These are phyloP conservation scores for Botryotinia narcissicola DNA, from an alignment of 2,329 filamentous ascomycete species.

Conservation along the genomic window DNA sequence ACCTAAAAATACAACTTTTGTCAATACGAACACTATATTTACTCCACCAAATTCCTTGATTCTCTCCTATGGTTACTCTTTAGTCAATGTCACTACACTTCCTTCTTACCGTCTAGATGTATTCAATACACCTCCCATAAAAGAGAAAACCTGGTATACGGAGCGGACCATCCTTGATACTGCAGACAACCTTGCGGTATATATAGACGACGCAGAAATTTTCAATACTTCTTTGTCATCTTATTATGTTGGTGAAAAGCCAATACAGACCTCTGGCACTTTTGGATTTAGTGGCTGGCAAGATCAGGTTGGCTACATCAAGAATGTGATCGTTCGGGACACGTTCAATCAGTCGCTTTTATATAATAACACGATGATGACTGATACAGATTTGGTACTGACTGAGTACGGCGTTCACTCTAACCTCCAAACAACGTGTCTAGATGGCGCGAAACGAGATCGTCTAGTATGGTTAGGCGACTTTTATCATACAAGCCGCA, in stretches of 20 bases:
- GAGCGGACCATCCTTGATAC: constrained; percentile 32
- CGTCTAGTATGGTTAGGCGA: constrained; percentile 45
- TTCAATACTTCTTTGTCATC: constrained; percentile 20
- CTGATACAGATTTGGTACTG: constrained; percentile 30
- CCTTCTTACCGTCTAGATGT: not conserved
- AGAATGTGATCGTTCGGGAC: constrained; percentile 38
- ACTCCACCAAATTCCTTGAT: not conserved
- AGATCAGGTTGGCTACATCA: constrained; percentile 42
- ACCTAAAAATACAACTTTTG: not conserved
- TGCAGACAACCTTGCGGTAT: constrained; percentile 35
- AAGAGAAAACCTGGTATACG: constrained; percentile 7
- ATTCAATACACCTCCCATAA: not conserved
- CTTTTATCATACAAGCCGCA: constrained; percentile 43
- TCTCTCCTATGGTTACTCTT: not conserved
- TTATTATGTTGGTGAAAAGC: constrained; percentile 20
- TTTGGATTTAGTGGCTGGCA: constrained; percentile 45
- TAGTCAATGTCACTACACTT: constrained; percentile 3
- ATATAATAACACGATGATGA: constrained; percentile 38
- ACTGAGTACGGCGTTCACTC: constrained; percentile 41
- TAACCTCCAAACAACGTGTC: constrained; percentile 41
- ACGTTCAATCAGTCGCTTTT: constrained; percentile 37
- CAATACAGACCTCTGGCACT: constrained; percentile 29
- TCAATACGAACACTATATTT: not conserved
- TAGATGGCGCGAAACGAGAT: constrained; percentile 45
- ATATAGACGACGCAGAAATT: constrained; percentile 31